Conservation (phyloP, 176 grass and related monocot genomes). For the Ananas comosus region DNA sequence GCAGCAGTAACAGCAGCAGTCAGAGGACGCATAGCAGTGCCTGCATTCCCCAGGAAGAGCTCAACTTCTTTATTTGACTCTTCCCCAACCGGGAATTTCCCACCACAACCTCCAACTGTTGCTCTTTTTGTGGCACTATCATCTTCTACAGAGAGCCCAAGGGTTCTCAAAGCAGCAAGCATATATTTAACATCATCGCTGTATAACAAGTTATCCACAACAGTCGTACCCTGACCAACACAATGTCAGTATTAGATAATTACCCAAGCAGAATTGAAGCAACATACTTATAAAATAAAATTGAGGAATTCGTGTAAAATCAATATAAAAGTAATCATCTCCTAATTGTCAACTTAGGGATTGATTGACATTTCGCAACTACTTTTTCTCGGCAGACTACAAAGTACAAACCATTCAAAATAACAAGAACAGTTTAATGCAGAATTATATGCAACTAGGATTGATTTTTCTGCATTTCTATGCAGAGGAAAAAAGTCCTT, state of each 20-base stretch:
- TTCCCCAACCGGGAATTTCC: conserved; percentile 56
- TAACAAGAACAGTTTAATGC: too few relatives aligned
- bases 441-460: too few relatives aligned
- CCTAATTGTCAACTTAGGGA: too few relatives aligned
- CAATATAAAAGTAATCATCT: too few relatives aligned
- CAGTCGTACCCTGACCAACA: conserved; percentile 59
- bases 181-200: conserved; percentile 99
- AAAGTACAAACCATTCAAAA: too few relatives aligned
- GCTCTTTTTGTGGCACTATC: conserved; percentile 79
- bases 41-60: conserved; percentile 92
- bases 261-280: not conserved
- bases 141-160: conserved; percentile 72
- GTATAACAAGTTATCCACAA: conserved; percentile 84
- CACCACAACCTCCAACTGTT: conserved; percentile 57
- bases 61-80: conserved; percentile 58
- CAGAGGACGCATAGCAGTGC: conserved; percentile 92
- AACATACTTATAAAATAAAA: not conserved
- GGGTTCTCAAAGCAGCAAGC: conserved; percentile 84
- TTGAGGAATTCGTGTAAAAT: not conserved
- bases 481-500: too few relatives aligned
- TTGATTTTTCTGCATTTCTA: too few relatives aligned
- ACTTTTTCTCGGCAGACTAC: too few relatives aligned
- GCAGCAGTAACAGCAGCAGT: conserved; percentile 87
- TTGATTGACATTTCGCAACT: too few relatives aligned
- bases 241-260: not conserved